Base-by-base conservation (phyloP, 2,329 filamentous ascomycete species). In the Chaetothyriales sp. region DNA sequence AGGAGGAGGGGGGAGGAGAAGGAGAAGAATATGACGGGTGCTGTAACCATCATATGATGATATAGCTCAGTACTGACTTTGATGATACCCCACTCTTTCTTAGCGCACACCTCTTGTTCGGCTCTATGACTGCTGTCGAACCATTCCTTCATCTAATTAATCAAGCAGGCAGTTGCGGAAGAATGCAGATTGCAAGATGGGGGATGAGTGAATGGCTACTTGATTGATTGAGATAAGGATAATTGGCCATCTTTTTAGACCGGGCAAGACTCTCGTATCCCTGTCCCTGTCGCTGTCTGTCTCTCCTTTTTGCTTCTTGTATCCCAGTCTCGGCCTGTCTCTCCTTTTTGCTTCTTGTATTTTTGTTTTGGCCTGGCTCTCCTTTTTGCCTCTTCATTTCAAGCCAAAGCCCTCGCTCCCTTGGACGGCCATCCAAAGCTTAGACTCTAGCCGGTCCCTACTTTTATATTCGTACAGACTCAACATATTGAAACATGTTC, bases 361-460 rank as follows among this genome's bases (percentile, higher is more conserved):
- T n/a, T n/a, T n/a, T n/a, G n/a, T n/a, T n/a, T n/a, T n/a, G n/a
- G n/a, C n/a, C n/a, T n/a, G n/a, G n/a, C 29, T 13, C 29, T 13
- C 33, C 33, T 40, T 40, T 33, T 33, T 33, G 6, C 22, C 6
- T 25, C 22, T 25, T 73, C 65, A 90, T 66, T 89, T 92, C 66
- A 95, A 73, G 29, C 89, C 89, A 75, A 95, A 95, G 2, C 89
- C 89, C 66, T 94, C 88, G 63, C 89, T 94, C 67, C 89, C 88
- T 58, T 80, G 73, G n/a, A 95, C 88, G 3, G 89, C 89, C 56
- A 80, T 78, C 88, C 89, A 94, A 29, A 95, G 70, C 71, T 82
- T 81, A 49, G 67, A 70, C 65, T 87, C 83, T 54, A 95, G 66
- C 58, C 78, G 82, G 63, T 81, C 75, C 59, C 75, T 79, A 2